phyloP scores from a whole-genome alignment of 2,329 filamentous ascomycete species.

The Thelonectria discophora region DNA sequence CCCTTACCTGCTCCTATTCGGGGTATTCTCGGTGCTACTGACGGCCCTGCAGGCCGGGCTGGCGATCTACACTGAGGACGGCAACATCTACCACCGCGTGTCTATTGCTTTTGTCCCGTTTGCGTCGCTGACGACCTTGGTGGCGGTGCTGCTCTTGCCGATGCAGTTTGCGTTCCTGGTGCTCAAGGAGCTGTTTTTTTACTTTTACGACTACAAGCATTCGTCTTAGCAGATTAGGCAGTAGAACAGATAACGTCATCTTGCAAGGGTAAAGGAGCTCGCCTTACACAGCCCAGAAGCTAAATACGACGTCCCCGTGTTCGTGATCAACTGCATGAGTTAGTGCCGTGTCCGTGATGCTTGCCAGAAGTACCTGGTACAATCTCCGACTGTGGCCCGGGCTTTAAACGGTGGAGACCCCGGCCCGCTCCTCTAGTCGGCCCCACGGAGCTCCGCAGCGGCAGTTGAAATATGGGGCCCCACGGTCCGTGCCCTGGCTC shows the following conservation, averaged over 20 bases:
- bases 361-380: too few species aligned
- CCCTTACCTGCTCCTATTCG: slow-evolving; percentile 27
- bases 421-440: too few species aligned
- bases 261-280: too few species aligned
- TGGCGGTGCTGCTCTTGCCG: slow-evolving; percentile 11
- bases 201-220: neutral
- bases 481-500: too few species aligned
- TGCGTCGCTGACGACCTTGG: slow-evolving; percentile 13
- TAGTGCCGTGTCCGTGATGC: too few species aligned
- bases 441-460: too few species aligned
- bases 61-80: neutral
- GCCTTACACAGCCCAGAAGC: too few species aligned
- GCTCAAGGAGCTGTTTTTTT: neutral
- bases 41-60: slow-evolving; percentile 20
- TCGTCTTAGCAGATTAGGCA: neutral
- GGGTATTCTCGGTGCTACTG: slow-evolving; percentile 18
- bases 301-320: too few species aligned
- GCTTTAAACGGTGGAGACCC: too few species aligned
- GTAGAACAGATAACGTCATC: neutral
- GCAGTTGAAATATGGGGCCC: too few species aligned
- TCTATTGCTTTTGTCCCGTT: slow-evolving; percentile 10
- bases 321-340: too few species aligned
- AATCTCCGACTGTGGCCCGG: too few species aligned
- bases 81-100: slow-evolving; percentile 7
- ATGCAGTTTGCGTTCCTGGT: slow-evolving; percentile 5